Base-by-base conservation (phyloP, 2,329 filamentous ascomycete genomes). In the Beauveria brongniartii region DNA sequence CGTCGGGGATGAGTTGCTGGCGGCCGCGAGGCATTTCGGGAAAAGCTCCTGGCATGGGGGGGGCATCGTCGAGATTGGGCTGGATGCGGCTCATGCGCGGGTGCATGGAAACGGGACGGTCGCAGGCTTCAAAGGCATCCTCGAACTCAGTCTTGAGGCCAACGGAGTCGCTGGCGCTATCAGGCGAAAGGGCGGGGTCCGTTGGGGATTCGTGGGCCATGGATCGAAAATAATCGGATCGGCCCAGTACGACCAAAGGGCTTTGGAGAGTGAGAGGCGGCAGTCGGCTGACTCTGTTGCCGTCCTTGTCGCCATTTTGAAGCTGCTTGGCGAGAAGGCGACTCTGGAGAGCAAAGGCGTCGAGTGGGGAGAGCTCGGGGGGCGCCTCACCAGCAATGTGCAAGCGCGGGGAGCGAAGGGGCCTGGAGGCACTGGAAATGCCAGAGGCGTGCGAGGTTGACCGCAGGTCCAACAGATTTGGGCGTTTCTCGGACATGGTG, bases 301-400 rank as follows among this genome's bases (percentile, higher is more conserved):
- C 92, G 64, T 84, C 83, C 69, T 84, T 86, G 69, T 85, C 83
- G 65, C 84, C 87, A 67, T 94, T 88, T 72, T 96, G 88, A 63
- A 99, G 84, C 74, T 96, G 89, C 75, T 86, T 90, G 44, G 92
- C 92, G 56, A 99, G 82, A 67, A 95, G 78, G 62, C 93, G 88
- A 68, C 92, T 95, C 71, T 97, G 93, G 64, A 93, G 82, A 24
- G 93, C 93, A 71, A 99, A 95, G 53, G 93, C 93, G 80, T 99
- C 94, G 65, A 99, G 83, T 12, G 94, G 94, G 8, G 94, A 97
- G 61, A 97, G 81, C 57, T 94, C 90, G 5, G 94, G 94, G 22
- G 94, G 93, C 1, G 89, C 83, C 67, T 93, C 90, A 64, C 90
- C 90, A 61, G 89, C 88, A 61, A 90, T 81, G 73, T 92, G 88